A percentile compares a stretch with the other conserved stretches of the same genome.
Conservation (phyloP, 306 rosid genomes). For the Vicia villosa region DNA sequence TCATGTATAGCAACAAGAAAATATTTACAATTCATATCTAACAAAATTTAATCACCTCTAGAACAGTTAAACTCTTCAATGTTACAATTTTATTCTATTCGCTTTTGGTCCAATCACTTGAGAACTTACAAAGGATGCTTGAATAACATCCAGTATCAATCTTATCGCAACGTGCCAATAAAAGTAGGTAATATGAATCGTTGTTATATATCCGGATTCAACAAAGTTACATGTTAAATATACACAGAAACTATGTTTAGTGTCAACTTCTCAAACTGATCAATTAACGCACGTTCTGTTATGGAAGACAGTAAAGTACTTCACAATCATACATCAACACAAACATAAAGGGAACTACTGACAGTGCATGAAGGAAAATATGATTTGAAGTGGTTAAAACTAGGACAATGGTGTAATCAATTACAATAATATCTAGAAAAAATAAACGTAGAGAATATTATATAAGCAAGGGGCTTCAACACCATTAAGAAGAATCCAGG, state of each 20-base stretch:
- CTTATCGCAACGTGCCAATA: background rate
- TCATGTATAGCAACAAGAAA: background rate
- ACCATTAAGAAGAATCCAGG: background rate
- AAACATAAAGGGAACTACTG: background rate
- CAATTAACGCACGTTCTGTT: background rate
- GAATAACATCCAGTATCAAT: constrained; percentile 12
- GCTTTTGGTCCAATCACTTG: constrained; percentile 1
- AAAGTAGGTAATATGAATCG: background rate
- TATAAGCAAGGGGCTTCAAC: background rate
- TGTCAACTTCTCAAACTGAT: background rate
- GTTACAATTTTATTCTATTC: background rate
- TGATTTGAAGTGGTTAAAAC: background rate
- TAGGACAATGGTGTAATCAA: too few relatives aligned
- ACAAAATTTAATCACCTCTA: constrained; percentile 5
- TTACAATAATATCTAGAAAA: background rate
- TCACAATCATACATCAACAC: background rate
- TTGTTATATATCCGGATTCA: background rate
- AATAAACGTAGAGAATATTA: background rate
- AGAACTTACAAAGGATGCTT: constrained; percentile 3
- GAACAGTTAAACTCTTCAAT: background rate
- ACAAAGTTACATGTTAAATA: background rate
- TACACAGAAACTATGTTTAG: background rate
- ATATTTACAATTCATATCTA: background rate
- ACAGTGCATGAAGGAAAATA: background rate
- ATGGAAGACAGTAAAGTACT: background rate